Base-by-base conservation (phyloP, 202 grass and related monocot species). In the Setaria italica region DNA sequence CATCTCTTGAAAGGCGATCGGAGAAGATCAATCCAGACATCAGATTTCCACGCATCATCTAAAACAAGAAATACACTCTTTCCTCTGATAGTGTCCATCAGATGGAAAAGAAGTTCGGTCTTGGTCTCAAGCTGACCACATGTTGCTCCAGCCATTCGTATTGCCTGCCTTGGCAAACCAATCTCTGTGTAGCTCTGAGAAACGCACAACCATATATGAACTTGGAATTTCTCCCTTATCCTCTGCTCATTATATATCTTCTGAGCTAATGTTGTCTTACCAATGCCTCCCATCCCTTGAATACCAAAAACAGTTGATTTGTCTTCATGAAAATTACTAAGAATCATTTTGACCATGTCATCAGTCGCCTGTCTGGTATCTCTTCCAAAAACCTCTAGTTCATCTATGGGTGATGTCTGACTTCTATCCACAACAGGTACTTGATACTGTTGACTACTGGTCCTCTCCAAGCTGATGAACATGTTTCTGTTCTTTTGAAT, bases 141-240 rank as follows among this genome's bases (percentile, higher is more conserved):
- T 7, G 35, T 43, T 42, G 0, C 70, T 48, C 85, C 78, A 0
- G 70, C 78, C 49, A 67, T 87, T 5, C 78, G 17, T 33, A 87
- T 75, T 57, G 70, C 70, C 37, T 87, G 70, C 34, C 63, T 81
- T 48, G 81, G 21, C 70, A 87, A 48, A n/a, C 5, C 60, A 2
- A 39, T 72, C 25, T 74, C 68, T 1, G 11, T 46, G 49, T 67
- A 74, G 59, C 37, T 87, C 77, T 81, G 47, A 32, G 69, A 37
- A 87, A 74, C 45, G 48, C 69, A 87, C 48, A 87, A 3, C 85
- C 85, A 86, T 80, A 86, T 81, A 47, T 74, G 77, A 5, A 87
- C 25, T 12, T 81, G 85, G 37, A 79, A 87, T 46, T 17, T 55
- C 47, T 81, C 77, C 2, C 47, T 73, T 85, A 79, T 80, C 17